Conservation (phyloP, 208 protist species). For the Leishmania amazonensis region DNA sequence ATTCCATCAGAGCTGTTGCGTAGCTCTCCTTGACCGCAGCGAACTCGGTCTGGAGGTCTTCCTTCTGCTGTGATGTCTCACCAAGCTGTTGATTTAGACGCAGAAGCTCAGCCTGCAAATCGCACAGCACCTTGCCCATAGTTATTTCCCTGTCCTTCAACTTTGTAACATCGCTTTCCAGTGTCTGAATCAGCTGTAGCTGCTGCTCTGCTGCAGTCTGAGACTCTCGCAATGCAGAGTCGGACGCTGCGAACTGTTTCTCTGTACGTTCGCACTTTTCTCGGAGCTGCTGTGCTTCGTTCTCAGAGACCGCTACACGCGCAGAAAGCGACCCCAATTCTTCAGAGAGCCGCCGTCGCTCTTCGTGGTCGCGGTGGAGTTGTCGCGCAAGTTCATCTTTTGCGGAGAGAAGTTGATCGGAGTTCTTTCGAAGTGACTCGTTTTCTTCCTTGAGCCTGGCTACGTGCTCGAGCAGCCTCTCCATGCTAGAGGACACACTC, state of each 20-base stretch:
- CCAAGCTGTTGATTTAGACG: conserved; percentile 25
- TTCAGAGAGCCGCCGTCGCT: neutral
- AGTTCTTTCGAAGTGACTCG: conserved; percentile 10
- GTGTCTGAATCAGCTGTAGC: conserved; percentile 40
- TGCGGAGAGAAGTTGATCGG: neutral
- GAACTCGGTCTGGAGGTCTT: conserved; percentile 56
- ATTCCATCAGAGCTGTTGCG: conserved; percentile 55
- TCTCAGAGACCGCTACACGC: conserved; percentile 1
- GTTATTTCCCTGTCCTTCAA: conserved; percentile 29
- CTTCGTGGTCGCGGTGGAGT: neutral
- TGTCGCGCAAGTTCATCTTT: neutral
- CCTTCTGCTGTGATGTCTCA: conserved; percentile 33
- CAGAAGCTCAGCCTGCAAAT: conserved; percentile 30
- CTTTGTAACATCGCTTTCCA: conserved; percentile 48
- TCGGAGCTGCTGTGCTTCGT: neutral
- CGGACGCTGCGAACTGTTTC: neutral
- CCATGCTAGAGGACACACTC: conserved; percentile 38
- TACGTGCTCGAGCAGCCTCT: conserved; percentile 31
- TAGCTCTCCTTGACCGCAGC: conserved; percentile 65
- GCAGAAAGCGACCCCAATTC: conserved; percentile 2
- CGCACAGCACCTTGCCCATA: conserved; percentile 33
- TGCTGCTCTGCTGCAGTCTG: conserved; percentile 37
- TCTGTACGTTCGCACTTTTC: neutral
- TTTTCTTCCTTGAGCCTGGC: conserved; percentile 40
- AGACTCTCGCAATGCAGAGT: conserved; percentile 2